These are phyloP conservation scores for Sesbania bispinosa DNA, from an alignment of 306 rosid genomes.

Conservation along the genomic window DNA sequence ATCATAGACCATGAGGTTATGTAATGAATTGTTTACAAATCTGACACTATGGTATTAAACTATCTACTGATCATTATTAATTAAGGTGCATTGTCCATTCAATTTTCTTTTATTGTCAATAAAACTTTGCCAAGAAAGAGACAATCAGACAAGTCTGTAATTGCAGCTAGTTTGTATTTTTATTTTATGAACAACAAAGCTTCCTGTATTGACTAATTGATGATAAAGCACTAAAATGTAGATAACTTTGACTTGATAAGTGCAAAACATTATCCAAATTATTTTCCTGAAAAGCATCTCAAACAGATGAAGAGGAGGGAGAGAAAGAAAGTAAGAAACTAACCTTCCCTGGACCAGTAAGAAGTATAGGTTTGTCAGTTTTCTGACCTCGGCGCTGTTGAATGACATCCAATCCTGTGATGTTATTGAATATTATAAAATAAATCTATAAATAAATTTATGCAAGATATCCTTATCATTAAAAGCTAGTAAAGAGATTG, in stretches of 20 bases:
- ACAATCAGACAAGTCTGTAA: not conserved
- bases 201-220: not conserved
- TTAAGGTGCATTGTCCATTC: not conserved
- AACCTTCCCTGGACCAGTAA: constrained; percentile 92
- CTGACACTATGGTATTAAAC: not conserved
- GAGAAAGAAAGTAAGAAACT: constrained; percentile 5
- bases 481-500: not conserved
- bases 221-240: not conserved
- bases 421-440: not conserved
- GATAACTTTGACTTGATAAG: constrained; percentile 1
- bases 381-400: constrained; percentile 83
- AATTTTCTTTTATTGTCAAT: not conserved
- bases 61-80: not conserved
- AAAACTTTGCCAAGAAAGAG: not conserved
- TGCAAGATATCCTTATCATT: not conserved
- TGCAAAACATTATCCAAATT: not conserved
- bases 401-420: constrained; percentile 73
- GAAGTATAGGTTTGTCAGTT: constrained; percentile 80
- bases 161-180: not conserved
- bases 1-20: not conserved
- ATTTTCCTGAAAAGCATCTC: constrained; percentile 25
- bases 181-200: not conserved
- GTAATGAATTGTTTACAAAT: not conserved
- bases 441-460: not conserved
- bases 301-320: not conserved